phyloP scores from a whole-genome alignment of 148 eudicot species.

The Camellia sinensis region DNA sequence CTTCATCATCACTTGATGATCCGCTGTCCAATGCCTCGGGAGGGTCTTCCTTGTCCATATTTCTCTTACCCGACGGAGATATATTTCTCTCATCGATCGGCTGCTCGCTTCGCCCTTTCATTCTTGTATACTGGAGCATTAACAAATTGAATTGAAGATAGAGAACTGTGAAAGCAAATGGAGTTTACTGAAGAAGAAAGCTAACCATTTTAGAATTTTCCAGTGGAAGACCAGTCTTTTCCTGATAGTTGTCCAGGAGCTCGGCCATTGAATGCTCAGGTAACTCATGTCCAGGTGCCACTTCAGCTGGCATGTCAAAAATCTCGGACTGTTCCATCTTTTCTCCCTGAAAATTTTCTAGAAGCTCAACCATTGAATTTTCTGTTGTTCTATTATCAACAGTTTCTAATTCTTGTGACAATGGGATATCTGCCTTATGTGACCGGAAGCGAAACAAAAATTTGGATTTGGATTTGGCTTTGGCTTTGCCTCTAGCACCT shows the following conservation, averaged over 20 bases:
- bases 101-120: slow-evolving; percentile 31
- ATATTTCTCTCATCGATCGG: slow-evolving; percentile 24
- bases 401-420: slow-evolving; percentile 35
- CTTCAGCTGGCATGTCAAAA: slow-evolving; percentile 30
- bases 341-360: slow-evolving; percentile 28
- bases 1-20: slow-evolving; percentile 61
- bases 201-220: slow-evolving; percentile 39
- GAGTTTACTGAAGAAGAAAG: slow-evolving; percentile 11
- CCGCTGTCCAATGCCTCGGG: slow-evolving; percentile 47
- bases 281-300: slow-evolving; percentile 19
- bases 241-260: slow-evolving; percentile 54
- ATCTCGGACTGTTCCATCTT: slow-evolving; percentile 23
- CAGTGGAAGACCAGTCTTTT: slow-evolving; percentile 25
- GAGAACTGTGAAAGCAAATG: neutral
- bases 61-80: slow-evolving; percentile 22
- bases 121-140: slow-evolving; percentile 29
- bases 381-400: slow-evolving; percentile 19
- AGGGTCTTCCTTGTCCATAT: slow-evolving; percentile 37
- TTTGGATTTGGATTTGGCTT: slow-evolving; percentile 28
- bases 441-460: slow-evolving; percentile 36
- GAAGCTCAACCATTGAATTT: slow-evolving; percentile 23
- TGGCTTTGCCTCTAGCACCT: slow-evolving; percentile 37
- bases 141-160: slow-evolving; percentile 6
- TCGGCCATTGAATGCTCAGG: slow-evolving; percentile 53
- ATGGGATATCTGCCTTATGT: slow-evolving; percentile 26